A percentile compares a stretch with the other conserved stretches of the same genome.
phyloP scores from a whole-genome alignment of 129 eudicot genomes.

The Helianthus annuus region DNA sequence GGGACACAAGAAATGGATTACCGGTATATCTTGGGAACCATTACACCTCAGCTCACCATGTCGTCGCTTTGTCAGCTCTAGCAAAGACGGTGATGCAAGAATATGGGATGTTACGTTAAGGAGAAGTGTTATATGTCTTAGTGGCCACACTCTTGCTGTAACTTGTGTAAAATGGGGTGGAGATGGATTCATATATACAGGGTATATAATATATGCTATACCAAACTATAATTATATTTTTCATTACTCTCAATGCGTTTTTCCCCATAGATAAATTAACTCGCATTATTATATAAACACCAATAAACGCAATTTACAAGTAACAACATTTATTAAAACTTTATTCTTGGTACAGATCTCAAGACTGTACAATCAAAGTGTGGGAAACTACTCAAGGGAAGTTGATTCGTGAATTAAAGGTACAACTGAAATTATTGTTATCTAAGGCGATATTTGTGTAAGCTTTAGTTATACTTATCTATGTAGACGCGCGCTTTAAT shows the following conservation, averaged over 20 bases:
- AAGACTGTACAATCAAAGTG: constrained; percentile 90
- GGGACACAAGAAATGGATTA: constrained; percentile 99
- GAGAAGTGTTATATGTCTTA: constrained; percentile 74
- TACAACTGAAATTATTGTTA: constrained; percentile 15
- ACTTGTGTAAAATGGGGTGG: constrained; percentile 99
- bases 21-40: constrained; percentile 98
- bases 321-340: neutral
- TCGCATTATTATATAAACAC: neutral
- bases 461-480: neutral
- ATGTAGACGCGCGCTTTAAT: no score
- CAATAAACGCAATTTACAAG: neutral
- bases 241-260: constrained; percentile 2
- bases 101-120: constrained; percentile 79
- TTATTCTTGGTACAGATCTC: constrained; percentile 56
- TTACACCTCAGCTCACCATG: constrained; percentile 76
- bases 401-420: constrained; percentile 91
- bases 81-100: constrained; percentile 98
- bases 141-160: constrained; percentile 95
- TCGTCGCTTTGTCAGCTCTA: constrained; percentile 92
- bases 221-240: constrained; percentile 10
- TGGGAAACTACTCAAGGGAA: constrained; percentile 97
- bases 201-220: constrained; percentile 44
- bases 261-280: neutral
- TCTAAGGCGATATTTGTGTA: neutral
- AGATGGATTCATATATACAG: constrained; percentile 94